phyloP scores from a whole-genome alignment of 345 rosid species.

The Physaria fendleri region DNA sequence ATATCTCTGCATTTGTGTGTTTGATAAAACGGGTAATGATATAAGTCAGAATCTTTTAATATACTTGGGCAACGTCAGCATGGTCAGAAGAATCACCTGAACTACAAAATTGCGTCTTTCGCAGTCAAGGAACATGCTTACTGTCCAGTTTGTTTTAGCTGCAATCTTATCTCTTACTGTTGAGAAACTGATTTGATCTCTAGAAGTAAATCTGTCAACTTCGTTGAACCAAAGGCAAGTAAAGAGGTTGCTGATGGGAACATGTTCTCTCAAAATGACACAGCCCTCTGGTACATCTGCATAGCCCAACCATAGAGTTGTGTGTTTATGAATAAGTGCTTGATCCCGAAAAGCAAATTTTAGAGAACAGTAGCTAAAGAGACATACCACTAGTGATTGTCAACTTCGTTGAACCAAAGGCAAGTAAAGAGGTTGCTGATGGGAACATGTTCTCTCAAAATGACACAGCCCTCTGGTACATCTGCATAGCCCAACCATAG shows the following conservation, averaged over 20 bases:
- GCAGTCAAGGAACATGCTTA: conserved; percentile 82
- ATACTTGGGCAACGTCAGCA: no score
- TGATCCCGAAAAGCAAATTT: conserved; percentile 27
- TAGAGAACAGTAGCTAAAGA: no score
- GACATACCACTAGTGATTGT: no score
- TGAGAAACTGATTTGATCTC: conserved; percentile 88
- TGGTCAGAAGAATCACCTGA: conserved; percentile 61
- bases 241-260: conserved; percentile 76
- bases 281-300: conserved; percentile 47
- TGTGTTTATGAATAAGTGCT: not conserved
- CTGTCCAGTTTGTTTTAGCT: conserved; percentile 61
- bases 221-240: conserved; percentile 89
- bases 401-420: conserved; percentile 91
- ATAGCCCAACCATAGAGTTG: no score
- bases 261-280: conserved; percentile 81
- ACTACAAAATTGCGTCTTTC: conserved; percentile 87
- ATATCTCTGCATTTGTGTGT: conserved; percentile 53
- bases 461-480: conserved; percentile 61
- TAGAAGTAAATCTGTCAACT: conserved; percentile 79
- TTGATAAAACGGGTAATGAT: not conserved
- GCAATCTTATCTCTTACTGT: conserved; percentile 72
- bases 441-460: conserved; percentile 84
- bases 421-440: conserved; percentile 76
- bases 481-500: no score
- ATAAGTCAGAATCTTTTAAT: not conserved